Percentiles rank a stretch among this genome's conserved stretches.
These are phyloP conservation scores for Leucocoprinus sp. DNA, from an alignment of 768 basidiomycete genomes.

Conservation along the genomic window DNA sequence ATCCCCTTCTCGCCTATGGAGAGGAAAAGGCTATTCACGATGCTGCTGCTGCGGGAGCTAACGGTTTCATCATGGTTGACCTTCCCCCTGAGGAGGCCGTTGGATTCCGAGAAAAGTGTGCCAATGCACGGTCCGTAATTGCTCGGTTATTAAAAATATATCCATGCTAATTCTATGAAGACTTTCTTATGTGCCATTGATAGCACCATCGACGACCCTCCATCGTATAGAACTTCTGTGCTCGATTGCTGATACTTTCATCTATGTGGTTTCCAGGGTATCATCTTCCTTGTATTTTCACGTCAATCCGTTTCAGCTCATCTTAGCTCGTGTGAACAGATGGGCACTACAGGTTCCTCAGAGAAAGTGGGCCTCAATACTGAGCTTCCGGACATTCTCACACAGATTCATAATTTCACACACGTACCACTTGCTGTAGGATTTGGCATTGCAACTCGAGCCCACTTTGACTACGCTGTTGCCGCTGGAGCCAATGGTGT, in stretches of 20 bases:
- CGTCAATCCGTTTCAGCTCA: conserved; percentile 10
- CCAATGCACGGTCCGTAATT: conserved; percentile 58
- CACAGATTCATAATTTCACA: conserved; percentile 72
- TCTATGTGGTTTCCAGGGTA: conserved; percentile 97
- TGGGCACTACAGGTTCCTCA: conserved; percentile 97
- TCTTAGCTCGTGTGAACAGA: conserved; percentile 31
- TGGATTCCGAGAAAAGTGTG: conserved; percentile 83
- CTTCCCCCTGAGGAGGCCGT: conserved; percentile 96
- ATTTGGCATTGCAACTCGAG: conserved; percentile 88
- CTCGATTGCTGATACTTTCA: conserved; percentile 93
- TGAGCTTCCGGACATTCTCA: conserved; percentile 75
- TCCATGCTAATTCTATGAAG: conserved; percentile 30
- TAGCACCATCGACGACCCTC: conserved; percentile 89
- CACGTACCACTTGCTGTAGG: conserved; percentile 88
- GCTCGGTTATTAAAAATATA: not conserved
- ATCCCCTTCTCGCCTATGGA: conserved; percentile 90
- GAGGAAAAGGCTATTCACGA: conserved; percentile 92
- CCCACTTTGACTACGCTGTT: conserved; percentile 81
- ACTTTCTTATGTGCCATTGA: conserved; percentile 88
- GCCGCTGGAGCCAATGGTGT: conserved; percentile 92
- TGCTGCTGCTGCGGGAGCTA: conserved; percentile 84
- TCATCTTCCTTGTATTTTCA: conserved; percentile 8
- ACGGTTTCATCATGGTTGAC: conserved; percentile 97
- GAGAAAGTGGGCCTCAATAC: conserved; percentile 61
- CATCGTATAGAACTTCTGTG: conserved; percentile 85